Percentiles rank a stretch among this genome's conserved stretches.
Evolutionary conservation across 1,284 basidiomycete species (phyloP).

Genomic region (Coniferiporia sulphurascens): DNA sequence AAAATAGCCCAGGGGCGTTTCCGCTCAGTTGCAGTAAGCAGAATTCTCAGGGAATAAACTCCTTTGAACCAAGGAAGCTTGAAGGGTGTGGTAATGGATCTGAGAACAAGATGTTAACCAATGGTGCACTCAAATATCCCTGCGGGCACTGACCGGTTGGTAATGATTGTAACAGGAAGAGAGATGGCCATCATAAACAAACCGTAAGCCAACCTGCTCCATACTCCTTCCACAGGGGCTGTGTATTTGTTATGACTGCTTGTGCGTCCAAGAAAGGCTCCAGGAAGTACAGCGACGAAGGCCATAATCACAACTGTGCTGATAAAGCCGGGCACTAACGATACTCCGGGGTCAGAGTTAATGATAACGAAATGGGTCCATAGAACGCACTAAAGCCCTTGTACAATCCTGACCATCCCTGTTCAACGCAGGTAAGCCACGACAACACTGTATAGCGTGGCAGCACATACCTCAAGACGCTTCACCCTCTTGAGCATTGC

Average conservation of each 20-base stretch:
- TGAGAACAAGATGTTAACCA: conserved; percentile 27
- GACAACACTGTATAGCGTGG: conserved; percentile 5
- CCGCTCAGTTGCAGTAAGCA: conserved; percentile 81
- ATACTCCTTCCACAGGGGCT: conserved; percentile 62
- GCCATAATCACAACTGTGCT: conserved; percentile 56
- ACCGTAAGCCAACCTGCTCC: conserved; percentile 60
- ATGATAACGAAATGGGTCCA: background rate
- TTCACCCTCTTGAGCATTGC: conserved; percentile 73
- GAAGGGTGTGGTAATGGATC: conserved; percentile 84
- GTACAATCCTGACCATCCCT: conserved; percentile 78
- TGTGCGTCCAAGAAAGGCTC: conserved; percentile 39
- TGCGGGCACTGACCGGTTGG: conserved; percentile 57
- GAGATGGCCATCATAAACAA: conserved; percentile 68
- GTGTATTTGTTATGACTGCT: conserved; percentile 62
- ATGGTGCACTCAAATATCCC: background rate
- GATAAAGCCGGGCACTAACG: conserved; percentile 65
- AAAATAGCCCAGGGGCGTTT: conserved; percentile 78
- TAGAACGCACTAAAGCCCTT: conserved; percentile 70
- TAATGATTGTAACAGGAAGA: conserved; percentile 76
- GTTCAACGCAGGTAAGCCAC: conserved; percentile 9
- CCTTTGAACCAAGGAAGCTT: conserved; percentile 66
- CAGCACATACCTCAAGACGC: conserved; percentile 58
- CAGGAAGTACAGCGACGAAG: conserved; percentile 52
- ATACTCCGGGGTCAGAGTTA: background rate
- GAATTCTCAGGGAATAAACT: conserved; percentile 58